Percentiles rank a stretch among this genome's conserved stretches.
These are phyloP conservation scores for Isatis lusitanica DNA, from an alignment of 441 rosid genomes.

Conservation along the genomic window DNA sequence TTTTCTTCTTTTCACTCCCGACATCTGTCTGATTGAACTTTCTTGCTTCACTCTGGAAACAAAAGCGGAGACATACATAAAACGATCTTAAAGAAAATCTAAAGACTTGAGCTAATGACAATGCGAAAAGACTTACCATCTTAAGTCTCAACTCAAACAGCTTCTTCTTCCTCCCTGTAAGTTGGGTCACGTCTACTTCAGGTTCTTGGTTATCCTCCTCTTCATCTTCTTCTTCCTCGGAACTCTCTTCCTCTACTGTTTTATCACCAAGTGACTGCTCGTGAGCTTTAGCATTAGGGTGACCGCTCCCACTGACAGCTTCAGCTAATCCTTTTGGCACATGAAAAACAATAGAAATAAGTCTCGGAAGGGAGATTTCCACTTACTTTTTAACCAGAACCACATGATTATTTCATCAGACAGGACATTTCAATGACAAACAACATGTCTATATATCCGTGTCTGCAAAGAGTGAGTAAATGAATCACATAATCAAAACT, in stretches of 20 bases:
- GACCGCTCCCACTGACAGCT: conserved; percentile 35
- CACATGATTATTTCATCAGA: neutral
- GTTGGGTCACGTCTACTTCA: conserved; percentile 58
- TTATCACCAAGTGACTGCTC: conserved; percentile 38
- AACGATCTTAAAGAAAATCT: neutral
- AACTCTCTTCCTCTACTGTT: conserved; percentile 32
- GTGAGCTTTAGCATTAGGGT: conserved; percentile 27
- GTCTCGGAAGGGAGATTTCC: neutral
- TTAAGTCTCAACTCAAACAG: conserved; percentile 78
- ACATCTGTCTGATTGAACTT: conserved; percentile 89
- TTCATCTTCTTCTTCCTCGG: conserved; percentile 46
- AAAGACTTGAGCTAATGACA: neutral
- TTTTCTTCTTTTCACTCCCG: conserved; percentile 83
- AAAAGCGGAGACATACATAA: neutral
- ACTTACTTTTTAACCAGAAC: neutral
- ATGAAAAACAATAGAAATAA: neutral
- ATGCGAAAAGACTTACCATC: conserved; percentile 53
- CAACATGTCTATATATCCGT: neutral
- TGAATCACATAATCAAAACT: neutral
- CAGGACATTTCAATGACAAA: neutral
- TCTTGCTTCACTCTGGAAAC: conserved; percentile 74
- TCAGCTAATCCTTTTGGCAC: conserved; percentile 41
- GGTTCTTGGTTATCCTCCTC: conserved; percentile 43
- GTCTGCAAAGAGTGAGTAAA: neutral
- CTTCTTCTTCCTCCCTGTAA: conserved; percentile 84